These are phyloP conservation scores for Cystofilobasidium ferigula DNA, from an alignment of 768 basidiomycete species.

Conservation along the genomic window DNA sequence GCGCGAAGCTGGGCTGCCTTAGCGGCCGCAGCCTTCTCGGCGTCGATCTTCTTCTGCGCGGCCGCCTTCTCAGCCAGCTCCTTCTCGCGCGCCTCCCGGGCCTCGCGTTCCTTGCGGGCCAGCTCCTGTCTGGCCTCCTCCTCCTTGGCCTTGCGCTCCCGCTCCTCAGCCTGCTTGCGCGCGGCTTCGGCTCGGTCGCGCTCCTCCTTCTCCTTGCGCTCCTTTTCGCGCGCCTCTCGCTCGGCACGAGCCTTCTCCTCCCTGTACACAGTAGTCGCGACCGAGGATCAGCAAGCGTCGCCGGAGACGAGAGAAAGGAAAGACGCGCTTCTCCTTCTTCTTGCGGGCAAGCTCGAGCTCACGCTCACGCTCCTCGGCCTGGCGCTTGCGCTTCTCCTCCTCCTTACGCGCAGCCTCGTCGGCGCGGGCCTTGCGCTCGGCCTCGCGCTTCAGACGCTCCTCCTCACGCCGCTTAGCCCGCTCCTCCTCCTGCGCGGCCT, in stretches of 20 bases:
- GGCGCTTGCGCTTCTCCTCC: slow-evolving; percentile 63
- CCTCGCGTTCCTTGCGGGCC: slow-evolving; percentile 36
- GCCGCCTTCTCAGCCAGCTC: slow-evolving; percentile 27
- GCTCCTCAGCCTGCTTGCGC: slow-evolving; percentile 12
- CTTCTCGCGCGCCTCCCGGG: slow-evolving; percentile 28
- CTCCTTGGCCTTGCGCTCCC: slow-evolving; percentile 45
- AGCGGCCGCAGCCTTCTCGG: slow-evolving; percentile 30
- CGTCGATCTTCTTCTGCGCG: slow-evolving; percentile 28
- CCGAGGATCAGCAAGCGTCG: not conserved
- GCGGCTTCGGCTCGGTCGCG: slow-evolving; percentile 21
- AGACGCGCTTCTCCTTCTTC: slow-evolving; percentile 36
- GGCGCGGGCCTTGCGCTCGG: slow-evolving; percentile 44
- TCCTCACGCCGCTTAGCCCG: slow-evolving; percentile 72
- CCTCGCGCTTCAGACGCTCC: slow-evolving; percentile 67
- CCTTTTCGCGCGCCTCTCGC: slow-evolving; percentile 24
- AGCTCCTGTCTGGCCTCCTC: slow-evolving; percentile 31
- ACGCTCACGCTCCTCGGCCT: slow-evolving; percentile 69
- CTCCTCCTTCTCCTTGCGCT: slow-evolving; percentile 26
- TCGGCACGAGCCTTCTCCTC: slow-evolving; percentile 46
- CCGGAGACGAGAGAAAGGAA: not conserved
- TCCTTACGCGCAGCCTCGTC: slow-evolving; percentile 65
- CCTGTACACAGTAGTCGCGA: slow-evolving; percentile 32
- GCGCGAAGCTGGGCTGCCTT: slow-evolving; percentile 25
- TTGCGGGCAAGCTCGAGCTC: slow-evolving; percentile 61
- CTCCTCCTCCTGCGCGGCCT: slow-evolving; percentile 67